Evolutionary conservation across 495 filamentous ascomycete species (phyloP).

Genomic region (Penicillium waksmanii): DNA sequence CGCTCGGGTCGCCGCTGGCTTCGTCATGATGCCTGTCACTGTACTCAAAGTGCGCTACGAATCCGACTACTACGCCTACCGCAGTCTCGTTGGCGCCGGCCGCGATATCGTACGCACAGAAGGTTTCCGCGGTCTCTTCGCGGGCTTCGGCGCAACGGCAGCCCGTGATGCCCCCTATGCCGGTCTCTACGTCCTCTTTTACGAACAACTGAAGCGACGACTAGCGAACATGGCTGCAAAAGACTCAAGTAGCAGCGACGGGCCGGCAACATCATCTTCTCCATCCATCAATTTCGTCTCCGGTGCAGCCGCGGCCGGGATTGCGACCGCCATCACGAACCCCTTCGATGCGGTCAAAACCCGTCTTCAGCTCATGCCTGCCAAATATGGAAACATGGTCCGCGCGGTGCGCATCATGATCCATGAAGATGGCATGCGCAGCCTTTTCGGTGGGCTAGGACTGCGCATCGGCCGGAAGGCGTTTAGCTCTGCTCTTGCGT

Average conservation of each 20-base stretch:
- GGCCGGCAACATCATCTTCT: slow-evolving; percentile 47
- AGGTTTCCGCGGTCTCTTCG: slow-evolving; percentile 84
- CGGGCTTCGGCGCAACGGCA: slow-evolving; percentile 91
- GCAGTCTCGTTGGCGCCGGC: slow-evolving; percentile 71
- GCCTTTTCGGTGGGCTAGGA: slow-evolving; percentile 84
- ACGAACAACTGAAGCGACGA: slow-evolving; percentile 81
- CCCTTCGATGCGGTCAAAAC: slow-evolving; percentile 98
- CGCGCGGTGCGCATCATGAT: slow-evolving; percentile 77
- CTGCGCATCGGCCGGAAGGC: slow-evolving; percentile 91
- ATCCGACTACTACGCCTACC: slow-evolving; percentile 79
- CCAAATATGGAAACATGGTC: slow-evolving; percentile 82
- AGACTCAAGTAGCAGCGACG: slow-evolving; percentile 15
- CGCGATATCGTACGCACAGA: slow-evolving; percentile 74
- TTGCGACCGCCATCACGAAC: slow-evolving; percentile 88
- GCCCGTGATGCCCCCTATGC: slow-evolving; percentile 94
- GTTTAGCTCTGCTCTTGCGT: slow-evolving; percentile 85
- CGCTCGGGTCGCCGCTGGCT: slow-evolving; percentile 81
- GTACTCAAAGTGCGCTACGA: slow-evolving; percentile 98
- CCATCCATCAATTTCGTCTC: slow-evolving; percentile 81
- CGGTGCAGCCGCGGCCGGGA: slow-evolving; percentile 74
- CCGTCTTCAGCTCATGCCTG: slow-evolving; percentile 85
- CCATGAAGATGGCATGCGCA: slow-evolving; percentile 74
- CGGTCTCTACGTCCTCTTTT: slow-evolving; percentile 91
- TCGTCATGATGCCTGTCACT: slow-evolving; percentile 94
- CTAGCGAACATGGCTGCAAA: slow-evolving; percentile 47